A percentile compares a stretch with the other conserved stretches of the same genome.
phyloP scores from a whole-genome alignment of 1,284 basidiomycete species.

The Sporisorium scitamineum region DNA sequence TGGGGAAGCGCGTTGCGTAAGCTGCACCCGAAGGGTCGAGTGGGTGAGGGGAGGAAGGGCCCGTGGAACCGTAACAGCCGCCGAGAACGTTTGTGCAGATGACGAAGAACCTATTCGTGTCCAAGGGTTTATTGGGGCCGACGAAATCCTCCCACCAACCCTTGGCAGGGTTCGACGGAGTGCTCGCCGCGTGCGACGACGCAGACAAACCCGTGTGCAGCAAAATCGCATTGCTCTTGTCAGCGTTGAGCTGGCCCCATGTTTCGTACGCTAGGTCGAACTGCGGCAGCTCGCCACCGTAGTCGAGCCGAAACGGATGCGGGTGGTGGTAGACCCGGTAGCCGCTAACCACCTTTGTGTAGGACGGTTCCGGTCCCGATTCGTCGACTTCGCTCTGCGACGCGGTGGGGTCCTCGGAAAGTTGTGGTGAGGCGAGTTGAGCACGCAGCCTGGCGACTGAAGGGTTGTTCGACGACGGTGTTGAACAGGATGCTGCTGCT shows the following conservation, averaged over 20 bases:
- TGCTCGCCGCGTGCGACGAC: conserved; percentile 92
- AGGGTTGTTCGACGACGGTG: conserved; percentile 24
- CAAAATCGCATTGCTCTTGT: conserved; percentile 89
- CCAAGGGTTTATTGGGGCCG: conserved; percentile 86
- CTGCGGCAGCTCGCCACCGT: conserved; percentile 75
- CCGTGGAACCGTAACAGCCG: conserved; percentile 96
- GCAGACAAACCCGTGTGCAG: conserved; percentile 96
- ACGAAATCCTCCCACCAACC: conserved; percentile 99
- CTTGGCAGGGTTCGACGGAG: conserved; percentile 79
- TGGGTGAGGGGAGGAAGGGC: conserved; percentile 84
- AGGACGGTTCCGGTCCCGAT: conserved; percentile 71
- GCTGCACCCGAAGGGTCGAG: conserved; percentile 72
- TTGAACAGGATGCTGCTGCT: conserved; percentile 20
- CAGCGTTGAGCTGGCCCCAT: conserved; percentile 87
- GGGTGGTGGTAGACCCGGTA: conserved; percentile 69
- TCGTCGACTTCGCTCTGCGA: conserved; percentile 29
- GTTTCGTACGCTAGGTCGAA: conserved; percentile 96
- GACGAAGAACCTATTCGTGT: conserved; percentile 91
- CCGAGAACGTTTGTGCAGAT: conserved; percentile 98
- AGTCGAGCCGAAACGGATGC: conserved; percentile 80
- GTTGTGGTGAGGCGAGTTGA: conserved; percentile 29
- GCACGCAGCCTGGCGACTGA: conserved; percentile 51
- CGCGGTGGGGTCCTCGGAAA: neutral
- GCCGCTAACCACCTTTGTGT: conserved; percentile 70
- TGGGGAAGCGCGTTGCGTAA: conserved; percentile 91